These are phyloP conservation scores for Geotrichum aggregatum DNA, from an alignment of 1,139 yeast genomes.

Conservation along the genomic window DNA sequence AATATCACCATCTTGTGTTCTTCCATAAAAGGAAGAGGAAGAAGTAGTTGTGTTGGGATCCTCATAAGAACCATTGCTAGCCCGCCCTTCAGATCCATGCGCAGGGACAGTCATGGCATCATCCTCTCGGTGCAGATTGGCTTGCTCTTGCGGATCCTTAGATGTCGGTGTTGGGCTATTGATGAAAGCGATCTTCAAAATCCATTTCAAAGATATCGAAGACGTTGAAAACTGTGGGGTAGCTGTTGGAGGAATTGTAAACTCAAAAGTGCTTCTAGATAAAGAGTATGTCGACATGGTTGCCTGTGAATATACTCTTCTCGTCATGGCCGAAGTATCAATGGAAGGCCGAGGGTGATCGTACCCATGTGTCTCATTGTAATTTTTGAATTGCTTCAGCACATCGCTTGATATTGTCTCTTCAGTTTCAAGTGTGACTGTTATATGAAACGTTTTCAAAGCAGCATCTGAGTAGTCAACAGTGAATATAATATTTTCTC, in stretches of 20 bases:
- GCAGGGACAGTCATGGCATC: no score
- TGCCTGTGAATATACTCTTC: slow-evolving; percentile 25
- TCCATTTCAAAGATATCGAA: slow-evolving; percentile 36
- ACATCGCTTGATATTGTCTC: slow-evolving; percentile 31
- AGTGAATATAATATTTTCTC: slow-evolving; percentile 38
- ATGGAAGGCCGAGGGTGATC: slow-evolving; percentile 6
- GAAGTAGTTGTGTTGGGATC: no score
- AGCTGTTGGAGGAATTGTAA: slow-evolving; percentile 38
- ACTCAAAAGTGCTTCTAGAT: slow-evolving; percentile 30
- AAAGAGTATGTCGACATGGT: slow-evolving; percentile 28
- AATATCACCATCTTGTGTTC: no score
- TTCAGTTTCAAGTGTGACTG: slow-evolving; percentile 39
- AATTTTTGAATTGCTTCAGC: slow-evolving; percentile 12
- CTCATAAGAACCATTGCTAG: no score
- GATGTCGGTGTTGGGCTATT: slow-evolving; percentile 27
- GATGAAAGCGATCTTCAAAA: slow-evolving; percentile 37
- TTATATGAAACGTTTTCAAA: slow-evolving; percentile 38
- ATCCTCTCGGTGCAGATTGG: no score
- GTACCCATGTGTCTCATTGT: not conserved
- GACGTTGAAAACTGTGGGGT: slow-evolving; percentile 39
- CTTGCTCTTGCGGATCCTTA: not conserved
- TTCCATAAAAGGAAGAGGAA: no score
- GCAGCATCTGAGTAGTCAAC: slow-evolving; percentile 32
- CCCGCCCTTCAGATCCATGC: no score
- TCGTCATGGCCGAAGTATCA: slow-evolving; percentile 20